These are phyloP conservation scores for Mycena leptocephala DNA, from an alignment of 768 basidiomycete genomes.

Conservation along the genomic window DNA sequence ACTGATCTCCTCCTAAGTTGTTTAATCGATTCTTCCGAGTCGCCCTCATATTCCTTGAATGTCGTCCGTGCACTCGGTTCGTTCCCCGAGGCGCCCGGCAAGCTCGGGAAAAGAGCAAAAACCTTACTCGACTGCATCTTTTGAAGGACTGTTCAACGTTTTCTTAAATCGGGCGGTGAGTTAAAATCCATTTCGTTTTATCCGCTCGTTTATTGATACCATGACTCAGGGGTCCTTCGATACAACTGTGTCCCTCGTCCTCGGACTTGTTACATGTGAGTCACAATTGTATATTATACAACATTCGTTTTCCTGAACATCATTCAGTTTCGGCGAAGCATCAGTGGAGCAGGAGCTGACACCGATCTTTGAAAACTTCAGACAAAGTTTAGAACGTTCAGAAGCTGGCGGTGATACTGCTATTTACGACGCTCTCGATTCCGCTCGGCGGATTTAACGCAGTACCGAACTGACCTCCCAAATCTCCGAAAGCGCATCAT, in stretches of 20 bases:
- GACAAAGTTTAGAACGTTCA: conserved; percentile 36
- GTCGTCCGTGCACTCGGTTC: conserved; percentile 7
- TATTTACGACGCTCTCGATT: conserved; percentile 47
- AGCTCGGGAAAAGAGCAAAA: conserved; percentile 34
- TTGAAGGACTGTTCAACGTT: conserved; percentile 46
- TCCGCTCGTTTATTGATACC: not conserved
- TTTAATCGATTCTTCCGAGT: not conserved
- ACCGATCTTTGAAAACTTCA: conserved; percentile 46
- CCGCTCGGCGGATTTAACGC: conserved; percentile 38
- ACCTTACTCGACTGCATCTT: conserved; percentile 41
- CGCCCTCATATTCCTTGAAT: conserved; percentile 8
- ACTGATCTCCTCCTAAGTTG: too few species aligned
- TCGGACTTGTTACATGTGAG: conserved; percentile 49
- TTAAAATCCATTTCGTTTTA: not conserved
- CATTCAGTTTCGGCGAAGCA: conserved; percentile 43
- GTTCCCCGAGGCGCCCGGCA: not conserved
- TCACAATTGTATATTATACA: not conserved
- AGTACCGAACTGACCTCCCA: conserved; percentile 42
- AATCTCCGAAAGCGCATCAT: conserved; percentile 45
- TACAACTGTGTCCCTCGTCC: conserved; percentile 43
- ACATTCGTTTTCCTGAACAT: not conserved
- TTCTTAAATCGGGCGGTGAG: conserved; percentile 48
- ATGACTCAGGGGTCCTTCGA: conserved; percentile 44
- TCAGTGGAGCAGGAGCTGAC: conserved; percentile 41
- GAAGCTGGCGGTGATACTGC: conserved; percentile 44